Evolutionary conservation across 2,329 filamentous ascomycete genomes (phyloP).

Genomic region (Penicillium thymicola): DNA sequence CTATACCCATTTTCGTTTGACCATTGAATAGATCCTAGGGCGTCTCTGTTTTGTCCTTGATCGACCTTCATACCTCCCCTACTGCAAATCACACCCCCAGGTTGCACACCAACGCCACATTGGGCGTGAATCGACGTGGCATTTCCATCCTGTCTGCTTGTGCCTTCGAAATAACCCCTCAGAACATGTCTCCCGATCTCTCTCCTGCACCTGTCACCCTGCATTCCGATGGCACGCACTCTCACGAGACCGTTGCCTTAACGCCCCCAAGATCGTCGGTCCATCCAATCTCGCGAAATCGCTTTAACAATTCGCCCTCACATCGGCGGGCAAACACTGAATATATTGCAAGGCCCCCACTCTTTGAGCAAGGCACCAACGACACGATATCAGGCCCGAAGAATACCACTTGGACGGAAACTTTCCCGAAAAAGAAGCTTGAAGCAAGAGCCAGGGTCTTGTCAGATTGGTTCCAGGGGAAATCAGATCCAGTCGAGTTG

Average conservation of each 20-base stretch:
- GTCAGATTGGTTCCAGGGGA: slow-evolving; percentile 53
- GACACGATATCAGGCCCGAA: slow-evolving; percentile 18
- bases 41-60: background rate
- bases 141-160: slow-evolving; percentile 26
- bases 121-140: slow-evolving; percentile 29
- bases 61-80: slow-evolving; percentile 1
- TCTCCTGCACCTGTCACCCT: slow-evolving; percentile 17
- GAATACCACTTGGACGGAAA: slow-evolving; percentile 23
- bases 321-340: slow-evolving; percentile 38
- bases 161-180: background rate
- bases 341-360: slow-evolving; percentile 28
- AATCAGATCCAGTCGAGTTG: slow-evolving; percentile 50
- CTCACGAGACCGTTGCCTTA: slow-evolving; percentile 22
- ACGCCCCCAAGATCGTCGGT: slow-evolving; percentile 15
- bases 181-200: slow-evolving; percentile 16
- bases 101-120: slow-evolving; percentile 18
- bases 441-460: slow-evolving; percentile 37
- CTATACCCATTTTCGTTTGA: background rate
- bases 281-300: slow-evolving; percentile 15
- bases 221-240: slow-evolving; percentile 24
- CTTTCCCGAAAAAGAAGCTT: slow-evolving; percentile 29
- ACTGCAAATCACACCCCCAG: slow-evolving; percentile 4
- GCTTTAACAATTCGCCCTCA: slow-evolving; percentile 19
- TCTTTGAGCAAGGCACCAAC: slow-evolving; percentile 27
- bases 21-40: background rate